Evolutionary conservation across 2,329 filamentous ascomycete genomes (phyloP), one percentile per base, ranked within the genome.

Genomic region (Nothomitra cinnamomea): DNA sequence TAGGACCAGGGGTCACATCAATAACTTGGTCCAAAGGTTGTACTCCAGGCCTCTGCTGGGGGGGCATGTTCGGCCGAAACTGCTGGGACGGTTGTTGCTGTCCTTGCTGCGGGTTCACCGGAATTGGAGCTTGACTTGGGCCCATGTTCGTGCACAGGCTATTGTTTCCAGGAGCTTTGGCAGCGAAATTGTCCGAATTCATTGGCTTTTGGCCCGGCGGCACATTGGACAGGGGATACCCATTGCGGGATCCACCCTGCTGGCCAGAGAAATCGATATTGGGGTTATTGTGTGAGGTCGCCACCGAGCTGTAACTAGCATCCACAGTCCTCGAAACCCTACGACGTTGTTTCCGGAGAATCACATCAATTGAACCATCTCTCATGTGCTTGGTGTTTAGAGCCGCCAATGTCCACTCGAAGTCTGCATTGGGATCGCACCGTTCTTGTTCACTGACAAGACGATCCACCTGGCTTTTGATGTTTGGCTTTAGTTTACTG

Each of bases 361-460:
- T 49, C 45, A 49, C 45, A 2, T 8, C 15, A 13, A 17, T 17
- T n/a, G 12, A 19, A 32, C 43, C 43, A 15, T 28, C 12, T 1
- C 7, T 8, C 5, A 15, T 22, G 4, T 6, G 6, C 24, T 49
- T 10, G 12, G 25, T 12, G 15, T 49, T 12, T n/a, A 52, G 21
- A 28, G 32, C 2, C n/a, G 35, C 50, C 19, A 52, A 10, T 2
- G 35, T 52, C 50, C 50, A 52, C 24, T 35, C 25, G 15, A 64
- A 66, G 3, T 59, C 58, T 15, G 59, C 58, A 32, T 68, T 62
- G 15, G 54, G 56, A 13, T 57, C 56, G 1, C 45, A 19, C 3
- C 56, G 55, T 42, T 61, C 62, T 41, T 63, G 62, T 45, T 66
- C 64, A 15, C 63, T 58, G 15, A 70, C 62, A 22, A 70, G 54